Base-by-base conservation (phyloP, 2,329 filamentous ascomycete genomes). In the Thielaviopsis euricoi region DNA sequence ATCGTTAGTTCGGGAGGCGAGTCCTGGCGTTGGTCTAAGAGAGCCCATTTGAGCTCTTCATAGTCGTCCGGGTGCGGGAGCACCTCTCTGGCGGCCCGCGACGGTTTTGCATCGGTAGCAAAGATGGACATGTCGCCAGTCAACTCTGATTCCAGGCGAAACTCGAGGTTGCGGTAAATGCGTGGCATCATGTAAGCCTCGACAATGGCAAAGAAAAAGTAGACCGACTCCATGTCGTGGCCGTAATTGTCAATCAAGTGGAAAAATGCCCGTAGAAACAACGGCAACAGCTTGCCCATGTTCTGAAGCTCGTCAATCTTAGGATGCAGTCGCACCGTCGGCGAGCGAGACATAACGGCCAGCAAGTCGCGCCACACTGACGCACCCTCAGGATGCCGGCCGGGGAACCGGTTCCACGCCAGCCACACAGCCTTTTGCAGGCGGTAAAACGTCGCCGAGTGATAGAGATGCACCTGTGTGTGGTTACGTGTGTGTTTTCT, bases 371-470 rank as follows among this genome's bases (percentile, higher is more conserved):
- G 56, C 50, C 53, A 59, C 15, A 43, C 23, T 0, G 58, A 56
- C 10, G 53, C 48, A 13, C 55, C 56, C n/a, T 57, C n/a, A 6
- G 53, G 50, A 13, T 56, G 57, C 25, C 51, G 17, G 7, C 50
- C 43, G 10, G 48, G 26, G 46, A 61, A 61, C 2, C 60, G 53
- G 6, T 25, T 49, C 50, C 29, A 46, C 2, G 57, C 57, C 23
- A 61, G 50, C 57, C 57, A 61, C 17, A 57, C 55, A 9, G 60
- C 60, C 33, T 61, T 56, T n/a, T 59, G 60, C 2, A 61, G 19
- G 50, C 59, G 56, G 37, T 55, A 58, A 21, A 61, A 61, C 7
- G 59, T 58, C 3, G 56, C 59, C 10, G 33, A 49, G 25, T 56
- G 56, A 22, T 56, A 61, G 26, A 52, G 22, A 12, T 56, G 37